phyloP scores from a whole-genome alignment of 2,329 filamentous ascomycete species.

The Lachnellula occidentalis region DNA sequence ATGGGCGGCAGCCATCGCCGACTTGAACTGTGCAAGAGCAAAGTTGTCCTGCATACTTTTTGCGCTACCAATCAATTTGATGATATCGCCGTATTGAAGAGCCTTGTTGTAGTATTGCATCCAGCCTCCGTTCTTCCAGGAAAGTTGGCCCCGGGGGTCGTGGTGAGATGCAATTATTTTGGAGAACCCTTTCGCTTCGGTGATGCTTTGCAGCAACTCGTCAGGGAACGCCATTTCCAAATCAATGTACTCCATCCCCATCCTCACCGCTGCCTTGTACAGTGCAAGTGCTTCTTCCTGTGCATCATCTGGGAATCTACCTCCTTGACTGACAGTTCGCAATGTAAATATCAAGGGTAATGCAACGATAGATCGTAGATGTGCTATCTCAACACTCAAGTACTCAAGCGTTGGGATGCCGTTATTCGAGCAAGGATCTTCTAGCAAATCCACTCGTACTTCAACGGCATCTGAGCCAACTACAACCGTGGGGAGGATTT shows the following conservation, averaged over 20 bases:
- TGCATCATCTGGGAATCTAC: conserved; percentile 75
- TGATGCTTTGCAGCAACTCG: conserved; percentile 64
- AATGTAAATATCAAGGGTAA: conserved; percentile 91
- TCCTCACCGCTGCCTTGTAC: conserved; percentile 71
- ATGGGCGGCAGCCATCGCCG: conserved; percentile 65
- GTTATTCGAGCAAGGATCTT: conserved; percentile 52
- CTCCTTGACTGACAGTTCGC: conserved; percentile 79
- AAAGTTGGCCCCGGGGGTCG: conserved; percentile 71
- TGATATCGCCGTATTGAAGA: conserved; percentile 82
- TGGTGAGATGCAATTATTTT: conserved; percentile 95
- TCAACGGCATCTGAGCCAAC: conserved; percentile 92
- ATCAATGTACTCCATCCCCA: conserved; percentile 90
- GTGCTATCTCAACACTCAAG: conserved; percentile 73
- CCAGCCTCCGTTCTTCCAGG: conserved; percentile 93
- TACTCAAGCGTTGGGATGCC: conserved; percentile 65
- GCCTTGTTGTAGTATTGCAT: conserved; percentile 84
- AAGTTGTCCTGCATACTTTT: conserved; percentile 78
- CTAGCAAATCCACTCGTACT: conserved; percentile 82
- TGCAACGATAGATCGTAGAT: conserved; percentile 65
- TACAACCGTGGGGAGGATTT: conserved; percentile 64
- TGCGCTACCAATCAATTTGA: conserved; percentile 88
- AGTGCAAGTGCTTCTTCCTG: conserved; percentile 66
- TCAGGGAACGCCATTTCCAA: conserved; percentile 84
- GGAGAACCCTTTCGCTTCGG: conserved; percentile 61
- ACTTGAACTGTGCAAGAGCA: conserved; percentile 74